Percentiles rank a stretch among this genome's conserved stretches.
phyloP scores from a whole-genome alignment of 345 rosid genomes.

The Cochlearia excelsa region DNA sequence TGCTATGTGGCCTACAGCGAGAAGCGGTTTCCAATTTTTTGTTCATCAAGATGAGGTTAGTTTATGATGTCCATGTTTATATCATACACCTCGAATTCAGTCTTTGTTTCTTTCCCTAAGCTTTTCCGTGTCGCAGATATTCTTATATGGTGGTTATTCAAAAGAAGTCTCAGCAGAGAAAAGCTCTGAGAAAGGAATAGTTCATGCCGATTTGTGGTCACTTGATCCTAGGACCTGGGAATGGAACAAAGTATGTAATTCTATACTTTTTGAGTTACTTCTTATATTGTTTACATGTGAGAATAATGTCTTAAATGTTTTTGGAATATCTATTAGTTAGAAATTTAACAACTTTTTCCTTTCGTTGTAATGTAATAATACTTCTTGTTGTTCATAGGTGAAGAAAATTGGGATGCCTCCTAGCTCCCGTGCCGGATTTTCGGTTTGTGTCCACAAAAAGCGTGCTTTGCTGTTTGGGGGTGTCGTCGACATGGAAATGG shows the following conservation, averaged over 20 bases:
- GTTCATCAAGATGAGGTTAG: constrained; percentile 87
- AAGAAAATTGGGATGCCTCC: constrained; percentile 98
- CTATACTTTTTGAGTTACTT: background rate
- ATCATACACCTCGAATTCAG: constrained; percentile 8
- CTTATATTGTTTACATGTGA: background rate
- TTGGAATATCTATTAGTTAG: constrained; percentile 1
- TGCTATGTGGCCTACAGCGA: constrained; percentile 89
- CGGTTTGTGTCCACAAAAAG: constrained; percentile 90
- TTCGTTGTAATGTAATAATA: constrained; percentile 10
- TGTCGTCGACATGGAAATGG: constrained; percentile 93
- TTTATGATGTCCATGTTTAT: constrained; percentile 15
- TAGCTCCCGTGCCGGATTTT: constrained; percentile 90
- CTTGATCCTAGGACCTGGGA: constrained; percentile 99
- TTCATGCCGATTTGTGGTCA: constrained; percentile 94
- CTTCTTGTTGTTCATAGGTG: constrained; percentile 45
- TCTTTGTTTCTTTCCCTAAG: constrained; percentile 9
- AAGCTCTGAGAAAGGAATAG: constrained; percentile 81
- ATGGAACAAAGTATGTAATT: constrained; percentile 83
- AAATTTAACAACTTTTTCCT: background rate
- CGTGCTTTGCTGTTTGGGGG: constrained; percentile 95
- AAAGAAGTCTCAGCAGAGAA: constrained; percentile 88
- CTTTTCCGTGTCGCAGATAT: constrained; percentile 48
- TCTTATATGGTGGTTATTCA: constrained; percentile 89
- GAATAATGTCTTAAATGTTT: background rate
- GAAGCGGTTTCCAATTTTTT: constrained; percentile 91